Evolutionary conservation across 1,139 yeast genomes (phyloP).

Genomic region (Debaryomyces subglobosus): DNA sequence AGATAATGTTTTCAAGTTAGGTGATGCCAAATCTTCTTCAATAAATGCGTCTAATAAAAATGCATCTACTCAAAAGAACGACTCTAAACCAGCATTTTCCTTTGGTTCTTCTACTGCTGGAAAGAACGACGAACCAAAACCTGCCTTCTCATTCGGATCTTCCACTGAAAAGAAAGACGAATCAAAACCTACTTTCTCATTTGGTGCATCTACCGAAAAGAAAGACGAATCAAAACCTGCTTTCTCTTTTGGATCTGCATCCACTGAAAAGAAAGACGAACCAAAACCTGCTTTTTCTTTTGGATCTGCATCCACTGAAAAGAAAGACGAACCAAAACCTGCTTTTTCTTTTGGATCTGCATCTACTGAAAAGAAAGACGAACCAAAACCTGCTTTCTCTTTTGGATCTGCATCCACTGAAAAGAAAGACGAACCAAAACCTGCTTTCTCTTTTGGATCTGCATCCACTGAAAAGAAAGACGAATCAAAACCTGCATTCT

Average conservation of each 20-base stretch:
- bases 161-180: not conserved
- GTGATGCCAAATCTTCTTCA: not conserved
- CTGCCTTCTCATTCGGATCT: slow-evolving; percentile 29
- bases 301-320: slow-evolving; percentile 11
- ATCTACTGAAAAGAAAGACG: slow-evolving; percentile 10
- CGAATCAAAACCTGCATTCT: slow-evolving; percentile 25
- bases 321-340: slow-evolving; percentile 11
- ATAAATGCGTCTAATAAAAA: not conserved
- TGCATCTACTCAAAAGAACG: not conserved
- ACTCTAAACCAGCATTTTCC: slow-evolving; percentile 18
- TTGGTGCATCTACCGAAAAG: slow-evolving; percentile 2
- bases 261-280: slow-evolving; percentile 8
- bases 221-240: slow-evolving; percentile 17
- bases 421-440: slow-evolving; percentile 11
- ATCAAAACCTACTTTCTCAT: slow-evolving; percentile 1
- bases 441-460: slow-evolving; percentile 22
- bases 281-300: slow-evolving; percentile 22
- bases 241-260: slow-evolving; percentile 22
- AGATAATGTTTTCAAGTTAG: slow-evolving; percentile 53
- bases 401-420: slow-evolving; percentile 18
- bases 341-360: slow-evolving; percentile 14
- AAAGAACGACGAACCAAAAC: slow-evolving; percentile 16
- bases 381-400: slow-evolving; percentile 20
- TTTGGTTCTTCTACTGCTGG: slow-evolving; percentile 11
- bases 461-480: slow-evolving; percentile 6